A percentile compares a stretch with the other conserved stretches of the same genome.
Conservation (phyloP, 2,329 filamentous ascomycete genomes). For the Harringtonia lauricola region DNA sequence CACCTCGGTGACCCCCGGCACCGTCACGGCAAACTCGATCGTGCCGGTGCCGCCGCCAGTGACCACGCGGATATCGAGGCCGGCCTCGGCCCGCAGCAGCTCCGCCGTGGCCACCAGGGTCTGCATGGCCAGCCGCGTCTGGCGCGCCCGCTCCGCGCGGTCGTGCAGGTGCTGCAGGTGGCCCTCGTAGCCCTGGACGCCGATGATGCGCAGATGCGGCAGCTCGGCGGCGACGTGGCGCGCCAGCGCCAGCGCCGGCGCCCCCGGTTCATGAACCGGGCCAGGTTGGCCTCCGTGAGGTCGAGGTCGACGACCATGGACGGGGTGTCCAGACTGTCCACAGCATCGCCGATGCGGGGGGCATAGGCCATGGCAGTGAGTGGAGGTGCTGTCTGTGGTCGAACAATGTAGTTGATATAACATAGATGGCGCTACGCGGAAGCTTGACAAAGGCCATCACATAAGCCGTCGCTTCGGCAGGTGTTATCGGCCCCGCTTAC, state of each 20-base stretch:
- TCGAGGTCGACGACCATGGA: constrained; percentile 44
- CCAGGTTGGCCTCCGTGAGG: constrained; percentile 40
- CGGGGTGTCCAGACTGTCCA: constrained; percentile 38
- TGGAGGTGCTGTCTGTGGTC: too few relatives aligned
- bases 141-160: constrained; percentile 25
- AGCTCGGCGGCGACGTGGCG: constrained; percentile 21
- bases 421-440: too few relatives aligned
- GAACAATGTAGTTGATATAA: too few relatives aligned
- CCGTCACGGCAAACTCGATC: constrained; percentile 38
- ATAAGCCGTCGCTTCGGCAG: too few relatives aligned
- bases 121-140: constrained; percentile 34
- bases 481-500: too few relatives aligned
- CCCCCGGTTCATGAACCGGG: too few relatives aligned
- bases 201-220: constrained; percentile 30
- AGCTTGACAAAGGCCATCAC: too few relatives aligned
- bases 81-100: constrained; percentile 24
- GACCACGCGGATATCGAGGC: constrained; percentile 34
- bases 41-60: constrained; percentile 42
- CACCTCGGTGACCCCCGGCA: constrained; percentile 39
- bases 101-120: constrained; percentile 31
- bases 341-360: constrained; percentile 20
- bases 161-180: constrained; percentile 40
- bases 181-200: constrained; percentile 41
- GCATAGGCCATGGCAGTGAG: background rate
- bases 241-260: constrained; percentile 29